Percentiles rank a stretch among this genome's conserved stretches.
Evolutionary conservation across 1,284 basidiomycete genomes (phyloP).

Genomic region (Cryptococcus floricola): DNA sequence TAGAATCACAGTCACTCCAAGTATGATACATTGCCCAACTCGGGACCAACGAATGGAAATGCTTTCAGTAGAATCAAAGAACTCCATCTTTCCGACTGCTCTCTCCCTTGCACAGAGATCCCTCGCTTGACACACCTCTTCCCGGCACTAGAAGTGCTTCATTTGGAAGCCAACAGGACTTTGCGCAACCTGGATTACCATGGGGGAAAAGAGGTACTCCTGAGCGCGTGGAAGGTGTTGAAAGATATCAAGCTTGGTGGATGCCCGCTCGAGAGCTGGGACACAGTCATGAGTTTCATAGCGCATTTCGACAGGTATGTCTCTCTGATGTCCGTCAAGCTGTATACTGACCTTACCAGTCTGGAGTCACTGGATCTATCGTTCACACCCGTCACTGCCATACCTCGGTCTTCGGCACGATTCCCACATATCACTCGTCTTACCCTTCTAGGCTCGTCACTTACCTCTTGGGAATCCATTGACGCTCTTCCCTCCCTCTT

Average conservation of each 20-base stretch:
- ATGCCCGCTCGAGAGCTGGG: slow-evolving; percentile 65
- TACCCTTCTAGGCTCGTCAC: slow-evolving; percentile 53
- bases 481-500: slow-evolving; percentile 57
- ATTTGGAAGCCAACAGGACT: slow-evolving; percentile 68
- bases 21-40: slow-evolving; percentile 52
- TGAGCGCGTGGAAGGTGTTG: slow-evolving; percentile 43
- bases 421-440: slow-evolving; percentile 54
- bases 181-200: neutral
- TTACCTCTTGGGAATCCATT: slow-evolving; percentile 64
- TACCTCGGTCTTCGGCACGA: slow-evolving; percentile 51
- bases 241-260: slow-evolving; percentile 68
- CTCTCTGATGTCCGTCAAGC: neutral
- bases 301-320: slow-evolving; percentile 56
- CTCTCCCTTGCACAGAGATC: slow-evolving; percentile 60
- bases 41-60: neutral
- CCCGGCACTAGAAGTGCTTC: slow-evolving; percentile 60
- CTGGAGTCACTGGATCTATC: slow-evolving; percentile 66
- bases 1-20: slow-evolving; percentile 56
- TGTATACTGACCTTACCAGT: slow-evolving; percentile 8
- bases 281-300: slow-evolving; percentile 54
- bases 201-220: neutral
- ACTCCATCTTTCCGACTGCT: slow-evolving; percentile 70
- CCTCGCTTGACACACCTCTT: slow-evolving; percentile 56
- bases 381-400: slow-evolving; percentile 58
- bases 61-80: slow-evolving; percentile 62